Conservation (phyloP, 257 asterid species). For the Hygrophila difformis region DNA sequence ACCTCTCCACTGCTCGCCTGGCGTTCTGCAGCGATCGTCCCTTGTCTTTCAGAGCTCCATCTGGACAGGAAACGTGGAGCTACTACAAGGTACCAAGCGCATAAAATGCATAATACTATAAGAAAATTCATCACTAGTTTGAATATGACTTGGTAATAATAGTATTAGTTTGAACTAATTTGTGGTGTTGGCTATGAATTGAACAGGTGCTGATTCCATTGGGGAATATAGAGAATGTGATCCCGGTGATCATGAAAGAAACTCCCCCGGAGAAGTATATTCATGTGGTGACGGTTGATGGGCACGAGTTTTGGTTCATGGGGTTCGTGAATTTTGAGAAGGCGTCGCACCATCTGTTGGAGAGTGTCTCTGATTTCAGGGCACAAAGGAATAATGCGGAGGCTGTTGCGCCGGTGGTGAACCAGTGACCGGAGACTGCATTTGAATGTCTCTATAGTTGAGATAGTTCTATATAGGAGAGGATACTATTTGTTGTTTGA, state of each 20-base stretch:
- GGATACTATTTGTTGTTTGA: too few species aligned
- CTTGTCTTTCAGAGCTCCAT: conserved; percentile 56
- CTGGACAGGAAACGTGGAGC: conserved; percentile 82
- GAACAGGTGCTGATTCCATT: conserved; percentile 53
- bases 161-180: too few species aligned
- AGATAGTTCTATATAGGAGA: too few species aligned
- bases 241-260: conserved; percentile 44
- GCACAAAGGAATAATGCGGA: conserved; percentile 4
- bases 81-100: conserved; percentile 71
- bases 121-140: too few species aligned
- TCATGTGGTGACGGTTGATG: conserved; percentile 48
- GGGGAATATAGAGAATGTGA: conserved; percentile 43
- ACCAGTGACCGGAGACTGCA: too few species aligned
- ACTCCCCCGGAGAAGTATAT: conserved; percentile 60
- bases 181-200: too few species aligned
- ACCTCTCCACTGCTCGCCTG: conserved; percentile 55
- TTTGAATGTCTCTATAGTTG: too few species aligned
- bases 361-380: conserved; percentile 38
- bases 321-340: conserved; percentile 75
- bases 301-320: conserved; percentile 90
- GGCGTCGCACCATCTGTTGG: conserved; percentile 57
- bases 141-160: too few species aligned
- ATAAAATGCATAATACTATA: too few species aligned
- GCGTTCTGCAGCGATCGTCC: conserved; percentile 84
- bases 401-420: too few species aligned